These are phyloP conservation scores for Lachnellula willkommii DNA, from an alignment of 2,329 filamentous ascomycete genomes.

Conservation along the genomic window DNA sequence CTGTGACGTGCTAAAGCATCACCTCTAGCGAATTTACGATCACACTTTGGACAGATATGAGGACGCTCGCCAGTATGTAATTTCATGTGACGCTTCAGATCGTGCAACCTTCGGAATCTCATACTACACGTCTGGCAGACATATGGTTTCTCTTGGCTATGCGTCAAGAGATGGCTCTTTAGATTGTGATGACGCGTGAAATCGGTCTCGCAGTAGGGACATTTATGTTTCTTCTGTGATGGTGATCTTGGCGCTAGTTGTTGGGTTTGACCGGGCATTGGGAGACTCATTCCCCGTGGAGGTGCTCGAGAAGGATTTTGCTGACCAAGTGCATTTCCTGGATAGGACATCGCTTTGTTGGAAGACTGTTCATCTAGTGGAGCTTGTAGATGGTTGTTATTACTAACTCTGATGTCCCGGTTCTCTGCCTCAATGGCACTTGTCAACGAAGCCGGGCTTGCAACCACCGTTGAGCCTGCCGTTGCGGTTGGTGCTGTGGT, in stretches of 20 bases:
- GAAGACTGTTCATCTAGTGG: slow-evolving; percentile 23
- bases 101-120: slow-evolving; percentile 86
- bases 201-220: slow-evolving; percentile 91
- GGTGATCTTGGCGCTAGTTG: slow-evolving; percentile 59
- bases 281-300: slow-evolving; percentile 50
- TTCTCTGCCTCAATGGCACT: slow-evolving; percentile 23
- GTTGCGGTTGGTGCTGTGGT: slow-evolving; percentile 30
- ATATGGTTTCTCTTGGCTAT: slow-evolving; percentile 97
- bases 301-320: slow-evolving; percentile 29
- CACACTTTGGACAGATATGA: slow-evolving; percentile 91
- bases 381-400: slow-evolving; percentile 18
- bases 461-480: slow-evolving; percentile 28
- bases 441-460: slow-evolving; percentile 27
- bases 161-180: slow-evolving; percentile 93
- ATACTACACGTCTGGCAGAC: slow-evolving; percentile 90
- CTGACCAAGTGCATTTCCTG: slow-evolving; percentile 28
- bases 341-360: slow-evolving; percentile 29
- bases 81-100: slow-evolving; percentile 93
- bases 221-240: slow-evolving; percentile 86
- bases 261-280: slow-evolving; percentile 44
- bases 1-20: slow-evolving; percentile 92
- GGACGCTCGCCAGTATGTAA: slow-evolving; percentile 94
- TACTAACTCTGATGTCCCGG: slow-evolving; percentile 19
- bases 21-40: slow-evolving; percentile 88
- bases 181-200: slow-evolving; percentile 97